A percentile compares a stretch with the other conserved stretches of the same genome.
phyloP scores from a whole-genome alignment of 2,329 filamentous ascomycete species.

The Raffaelea deltoideospora region DNA sequence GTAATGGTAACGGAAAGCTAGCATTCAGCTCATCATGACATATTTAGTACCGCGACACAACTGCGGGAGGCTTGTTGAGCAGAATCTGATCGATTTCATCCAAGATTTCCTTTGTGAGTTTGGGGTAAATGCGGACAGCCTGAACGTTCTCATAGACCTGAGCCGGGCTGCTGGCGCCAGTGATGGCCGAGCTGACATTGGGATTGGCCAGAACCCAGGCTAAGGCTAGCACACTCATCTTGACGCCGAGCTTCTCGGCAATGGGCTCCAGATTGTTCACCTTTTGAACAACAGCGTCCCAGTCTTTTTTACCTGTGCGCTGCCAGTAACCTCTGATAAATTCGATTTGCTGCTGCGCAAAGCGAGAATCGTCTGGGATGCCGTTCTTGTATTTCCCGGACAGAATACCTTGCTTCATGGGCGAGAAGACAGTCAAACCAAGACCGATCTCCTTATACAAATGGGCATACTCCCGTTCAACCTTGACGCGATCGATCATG shows the following conservation, averaged over 20 bases:
- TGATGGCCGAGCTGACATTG: conserved; percentile 46
- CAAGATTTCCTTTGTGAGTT: conserved; percentile 43
- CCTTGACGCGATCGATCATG: conserved; percentile 39
- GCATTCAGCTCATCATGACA: too few relatives aligned
- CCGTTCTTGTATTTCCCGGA: conserved; percentile 51
- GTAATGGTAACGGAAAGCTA: too few relatives aligned
- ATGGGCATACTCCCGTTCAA: conserved; percentile 37
- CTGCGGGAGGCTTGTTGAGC: conserved; percentile 38
- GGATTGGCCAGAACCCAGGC: conserved; percentile 50
- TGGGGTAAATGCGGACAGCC: conserved; percentile 35
- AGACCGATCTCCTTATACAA: conserved; percentile 41
- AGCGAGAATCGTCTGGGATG: conserved; percentile 44
- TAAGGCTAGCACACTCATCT: conserved; percentile 38
- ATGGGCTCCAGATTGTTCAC: conserved; percentile 46
- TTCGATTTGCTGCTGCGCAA: conserved; percentile 37
- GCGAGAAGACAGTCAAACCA: conserved; percentile 36
- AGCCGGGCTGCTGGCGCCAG: conserved; percentile 40
- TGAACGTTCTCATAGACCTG: conserved; percentile 46
- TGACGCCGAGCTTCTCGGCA: conserved; percentile 47
- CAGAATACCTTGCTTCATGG: conserved; percentile 38
- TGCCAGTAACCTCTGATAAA: conserved; percentile 40
- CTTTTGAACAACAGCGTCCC: conserved; percentile 35
- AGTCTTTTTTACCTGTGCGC: conserved; percentile 35
- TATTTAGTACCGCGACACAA: conserved; percentile 18
- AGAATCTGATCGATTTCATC: conserved; percentile 43